phyloP scores from a whole-genome alignment of 2,329 filamentous ascomycete genomes.

The Leptodontidium sp. region DNA sequence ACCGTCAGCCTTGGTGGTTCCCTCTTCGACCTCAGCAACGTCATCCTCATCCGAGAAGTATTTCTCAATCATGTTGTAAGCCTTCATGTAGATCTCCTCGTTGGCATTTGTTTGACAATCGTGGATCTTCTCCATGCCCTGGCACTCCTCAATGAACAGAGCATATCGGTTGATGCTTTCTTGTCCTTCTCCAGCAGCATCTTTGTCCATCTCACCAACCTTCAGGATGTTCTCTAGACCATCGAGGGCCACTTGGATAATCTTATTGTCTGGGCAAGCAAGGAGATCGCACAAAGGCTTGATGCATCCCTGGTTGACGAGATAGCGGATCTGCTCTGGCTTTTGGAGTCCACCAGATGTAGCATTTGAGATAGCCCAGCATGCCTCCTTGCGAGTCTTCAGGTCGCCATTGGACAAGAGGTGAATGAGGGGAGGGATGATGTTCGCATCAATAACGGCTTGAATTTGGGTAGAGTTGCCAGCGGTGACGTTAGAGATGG shows the following conservation, averaged over 20 bases:
- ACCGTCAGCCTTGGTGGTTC: slow-evolving; percentile 44
- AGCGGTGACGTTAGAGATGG: slow-evolving; percentile 98
- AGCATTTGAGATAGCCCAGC: slow-evolving; percentile 99
- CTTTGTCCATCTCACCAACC: slow-evolving; percentile 98
- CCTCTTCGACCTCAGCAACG: slow-evolving; percentile 65
- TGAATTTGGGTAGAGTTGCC: slow-evolving; percentile 99
- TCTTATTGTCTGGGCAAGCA: slow-evolving; percentile 98
- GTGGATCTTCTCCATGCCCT: slow-evolving; percentile 99
- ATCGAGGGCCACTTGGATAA: slow-evolving; percentile 97
- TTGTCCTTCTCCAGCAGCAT: slow-evolving; percentile 76
- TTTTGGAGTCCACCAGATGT: slow-evolving; percentile 98
- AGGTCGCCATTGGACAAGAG: slow-evolving; percentile 96
- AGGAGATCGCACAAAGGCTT: slow-evolving; percentile 96
- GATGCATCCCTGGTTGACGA: slow-evolving; percentile 94
- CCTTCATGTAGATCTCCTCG: slow-evolving; percentile 99
- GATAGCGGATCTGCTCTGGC: slow-evolving; percentile 96
- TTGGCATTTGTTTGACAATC: slow-evolving; percentile 99
- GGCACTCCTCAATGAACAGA: slow-evolving; percentile 97
- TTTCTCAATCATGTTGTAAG: slow-evolving; percentile 99
- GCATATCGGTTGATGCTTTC: slow-evolving; percentile 95
- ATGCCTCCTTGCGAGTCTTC: slow-evolving; percentile 99
- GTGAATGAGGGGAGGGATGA: slow-evolving; percentile 95
- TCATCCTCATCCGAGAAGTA: slow-evolving; percentile 99
- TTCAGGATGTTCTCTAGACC: slow-evolving; percentile 99
- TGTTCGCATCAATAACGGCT: slow-evolving; percentile 94